These are phyloP conservation scores for Phytopythium sindhum DNA, from an alignment of 352 stramenopile genomes.

Conservation along the genomic window DNA sequence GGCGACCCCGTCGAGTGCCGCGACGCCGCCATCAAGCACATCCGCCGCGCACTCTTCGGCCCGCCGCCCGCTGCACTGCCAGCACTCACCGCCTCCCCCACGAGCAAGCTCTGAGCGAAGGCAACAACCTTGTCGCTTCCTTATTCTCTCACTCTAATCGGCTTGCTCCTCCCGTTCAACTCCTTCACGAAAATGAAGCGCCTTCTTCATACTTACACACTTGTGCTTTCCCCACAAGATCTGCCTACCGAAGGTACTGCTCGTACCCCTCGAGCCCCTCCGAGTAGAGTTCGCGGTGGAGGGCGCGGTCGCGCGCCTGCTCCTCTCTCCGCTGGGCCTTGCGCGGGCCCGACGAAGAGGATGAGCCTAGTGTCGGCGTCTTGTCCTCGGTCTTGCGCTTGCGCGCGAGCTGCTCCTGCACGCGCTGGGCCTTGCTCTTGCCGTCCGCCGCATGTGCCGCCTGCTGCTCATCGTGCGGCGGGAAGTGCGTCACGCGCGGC, in stretches of 20 bases:
- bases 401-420: constrained; percentile 35
- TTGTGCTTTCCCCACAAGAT: too few species aligned
- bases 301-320: constrained; percentile 32
- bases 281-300: constrained; percentile 45
- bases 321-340: constrained; percentile 43
- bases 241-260: constrained; percentile 36
- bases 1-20: constrained; percentile 52
- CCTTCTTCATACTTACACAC: neutral
- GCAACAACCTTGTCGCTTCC: neutral
- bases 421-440: constrained; percentile 31
- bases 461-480: constrained; percentile 33
- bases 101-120: constrained; percentile 2
- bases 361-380: too few species aligned
- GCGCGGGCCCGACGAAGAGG: constrained; percentile 12
- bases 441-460: constrained; percentile 23
- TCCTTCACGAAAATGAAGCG: neutral
- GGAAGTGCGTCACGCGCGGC: constrained; percentile 38
- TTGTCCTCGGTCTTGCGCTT: constrained; percentile 44
- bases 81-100: neutral
- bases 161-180: neutral
- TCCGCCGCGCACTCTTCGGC: constrained; percentile 35
- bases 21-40: constrained; percentile 29
- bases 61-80: neutral
- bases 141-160: neutral
- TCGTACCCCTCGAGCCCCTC: constrained; percentile 57